phyloP scores from a whole-genome alignment of 352 stramenopile species.

The Pilasporangium apinafurcum region DNA sequence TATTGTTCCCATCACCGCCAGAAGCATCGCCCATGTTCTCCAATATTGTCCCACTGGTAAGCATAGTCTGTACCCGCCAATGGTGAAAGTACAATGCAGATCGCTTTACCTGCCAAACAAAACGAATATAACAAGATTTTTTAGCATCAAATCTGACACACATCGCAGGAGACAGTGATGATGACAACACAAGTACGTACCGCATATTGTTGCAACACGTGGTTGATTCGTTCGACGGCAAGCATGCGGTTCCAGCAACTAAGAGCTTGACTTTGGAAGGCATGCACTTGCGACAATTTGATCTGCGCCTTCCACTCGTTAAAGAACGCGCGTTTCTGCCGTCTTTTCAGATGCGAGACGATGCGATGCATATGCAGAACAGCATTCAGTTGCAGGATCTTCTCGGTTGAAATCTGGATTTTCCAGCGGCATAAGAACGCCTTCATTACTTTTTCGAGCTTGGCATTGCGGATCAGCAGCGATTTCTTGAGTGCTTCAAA shows the following conservation, averaged over 20 bases:
- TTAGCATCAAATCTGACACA: not conserved
- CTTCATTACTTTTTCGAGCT: slow-evolving; percentile 22
- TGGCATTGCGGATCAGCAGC: slow-evolving; percentile 42
- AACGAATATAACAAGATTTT: not conserved
- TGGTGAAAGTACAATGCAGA: slow-evolving; percentile 24
- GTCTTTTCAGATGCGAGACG: slow-evolving; percentile 19
- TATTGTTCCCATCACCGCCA: too few relatives aligned
- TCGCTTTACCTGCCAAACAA: slow-evolving; percentile 24
- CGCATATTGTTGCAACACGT: slow-evolving; percentile 29
- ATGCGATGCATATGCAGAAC: slow-evolving; percentile 40
- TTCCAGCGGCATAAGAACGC: slow-evolving; percentile 36
- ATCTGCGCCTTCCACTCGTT: slow-evolving; percentile 34
- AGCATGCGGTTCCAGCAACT: slow-evolving; percentile 66
- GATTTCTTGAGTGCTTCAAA: slow-evolving; percentile 61
- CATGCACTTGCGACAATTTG: slow-evolving; percentile 23
- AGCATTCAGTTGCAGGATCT: slow-evolving; percentile 18
- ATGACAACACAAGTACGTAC: slow-evolving; percentile 11
- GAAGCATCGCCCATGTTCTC: too few relatives aligned
- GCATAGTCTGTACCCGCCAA: slow-evolving; percentile 15
- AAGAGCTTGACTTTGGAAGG: slow-evolving; percentile 32
- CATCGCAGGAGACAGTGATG: not conserved
- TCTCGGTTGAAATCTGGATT: slow-evolving; percentile 16
- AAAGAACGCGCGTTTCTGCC: slow-evolving; percentile 21
- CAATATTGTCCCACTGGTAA: too few relatives aligned
- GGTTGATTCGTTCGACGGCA: slow-evolving; percentile 44